Conservation (phyloP, 129 eudicot species). For the Lonicera japonica region DNA sequence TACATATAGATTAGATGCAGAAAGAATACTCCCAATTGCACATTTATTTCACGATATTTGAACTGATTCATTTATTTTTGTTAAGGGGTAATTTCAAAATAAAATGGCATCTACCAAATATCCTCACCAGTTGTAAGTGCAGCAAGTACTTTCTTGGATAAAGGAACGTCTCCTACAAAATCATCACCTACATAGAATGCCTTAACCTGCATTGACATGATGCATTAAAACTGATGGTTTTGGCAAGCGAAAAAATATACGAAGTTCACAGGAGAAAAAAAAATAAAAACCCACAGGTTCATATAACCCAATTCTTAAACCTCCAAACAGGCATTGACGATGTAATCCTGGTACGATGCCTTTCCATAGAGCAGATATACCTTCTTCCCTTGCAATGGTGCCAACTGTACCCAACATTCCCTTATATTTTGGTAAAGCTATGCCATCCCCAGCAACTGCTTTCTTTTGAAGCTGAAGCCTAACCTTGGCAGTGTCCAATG, state of each 20-base stretch:
- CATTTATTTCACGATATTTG: too few species aligned
- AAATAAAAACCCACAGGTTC: slow-evolving; percentile 53
- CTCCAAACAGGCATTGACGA: slow-evolving; percentile 77
- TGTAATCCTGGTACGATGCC: slow-evolving; percentile 88
- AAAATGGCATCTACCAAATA: not conserved
- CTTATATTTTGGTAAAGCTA: slow-evolving; percentile 60
- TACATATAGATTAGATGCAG: not conserved
- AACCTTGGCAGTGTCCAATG: slow-evolving; percentile 90
- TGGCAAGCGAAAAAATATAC: not conserved
- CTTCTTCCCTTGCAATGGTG: slow-evolving; percentile 83
- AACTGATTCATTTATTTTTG: not conserved
- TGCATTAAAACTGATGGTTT: not conserved
- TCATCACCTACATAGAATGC: slow-evolving; percentile 67
- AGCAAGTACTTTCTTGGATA: slow-evolving; percentile 76
- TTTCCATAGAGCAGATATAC: slow-evolving; percentile 72
- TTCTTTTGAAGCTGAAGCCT: slow-evolving; percentile 78
- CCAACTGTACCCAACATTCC: slow-evolving; percentile 83
- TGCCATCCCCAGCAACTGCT: slow-evolving; percentile 58
- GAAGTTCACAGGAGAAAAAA: not conserved
- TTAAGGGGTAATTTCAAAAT: not conserved
- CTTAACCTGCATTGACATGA: slow-evolving; percentile 40
- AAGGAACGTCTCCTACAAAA: slow-evolving; percentile 78
- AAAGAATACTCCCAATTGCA: not conserved
- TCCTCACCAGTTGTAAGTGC: slow-evolving; percentile 79
- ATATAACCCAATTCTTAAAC: slow-evolving; percentile 75